Conservation (phyloP, 2,329 filamentous ascomycete species). For the Apiospora phragmitis region DNA sequence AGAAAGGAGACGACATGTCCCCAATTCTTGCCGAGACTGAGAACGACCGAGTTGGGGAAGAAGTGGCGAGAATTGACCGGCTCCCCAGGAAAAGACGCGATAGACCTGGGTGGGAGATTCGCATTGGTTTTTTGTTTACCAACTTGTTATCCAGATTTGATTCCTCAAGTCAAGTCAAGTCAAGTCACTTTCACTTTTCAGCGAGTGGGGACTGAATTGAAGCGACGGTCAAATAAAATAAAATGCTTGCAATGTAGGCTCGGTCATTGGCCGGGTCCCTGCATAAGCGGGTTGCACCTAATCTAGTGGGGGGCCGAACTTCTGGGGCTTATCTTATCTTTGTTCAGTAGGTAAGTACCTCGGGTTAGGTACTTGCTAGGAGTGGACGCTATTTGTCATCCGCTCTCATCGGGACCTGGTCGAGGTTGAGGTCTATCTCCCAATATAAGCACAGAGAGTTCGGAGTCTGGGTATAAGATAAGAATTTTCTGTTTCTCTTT, state of each 20-base stretch:
- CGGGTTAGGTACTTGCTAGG: neutral
- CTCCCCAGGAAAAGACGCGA: slow-evolving; percentile 12
- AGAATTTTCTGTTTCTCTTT: neutral
- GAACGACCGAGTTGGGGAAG: neutral
- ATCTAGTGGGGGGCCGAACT: slow-evolving; percentile 17
- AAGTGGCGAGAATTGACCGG: slow-evolving; percentile 10
- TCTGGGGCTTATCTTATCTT: slow-evolving; percentile 14
- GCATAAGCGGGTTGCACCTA: neutral
- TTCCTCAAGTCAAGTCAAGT: neutral
- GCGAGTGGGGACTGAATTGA: neutral
- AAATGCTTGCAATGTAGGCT: neutral
- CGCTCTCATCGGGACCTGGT: neutral
- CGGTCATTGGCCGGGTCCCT: neutral
- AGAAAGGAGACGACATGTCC: neutral
- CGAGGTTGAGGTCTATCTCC: neutral
- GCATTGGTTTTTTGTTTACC: slow-evolving; percentile 11
- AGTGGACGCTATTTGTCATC: neutral
- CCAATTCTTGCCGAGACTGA: neutral
- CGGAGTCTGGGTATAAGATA: neutral
- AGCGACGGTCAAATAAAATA: neutral
- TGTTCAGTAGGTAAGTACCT: neutral
- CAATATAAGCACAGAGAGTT: neutral
- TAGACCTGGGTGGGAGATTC: neutral
- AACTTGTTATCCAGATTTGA: neutral
- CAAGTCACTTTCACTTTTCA: neutral